Base-by-base conservation (phyloP, 2,329 filamentous ascomycete species). In the Hypoxylon sp. region DNA sequence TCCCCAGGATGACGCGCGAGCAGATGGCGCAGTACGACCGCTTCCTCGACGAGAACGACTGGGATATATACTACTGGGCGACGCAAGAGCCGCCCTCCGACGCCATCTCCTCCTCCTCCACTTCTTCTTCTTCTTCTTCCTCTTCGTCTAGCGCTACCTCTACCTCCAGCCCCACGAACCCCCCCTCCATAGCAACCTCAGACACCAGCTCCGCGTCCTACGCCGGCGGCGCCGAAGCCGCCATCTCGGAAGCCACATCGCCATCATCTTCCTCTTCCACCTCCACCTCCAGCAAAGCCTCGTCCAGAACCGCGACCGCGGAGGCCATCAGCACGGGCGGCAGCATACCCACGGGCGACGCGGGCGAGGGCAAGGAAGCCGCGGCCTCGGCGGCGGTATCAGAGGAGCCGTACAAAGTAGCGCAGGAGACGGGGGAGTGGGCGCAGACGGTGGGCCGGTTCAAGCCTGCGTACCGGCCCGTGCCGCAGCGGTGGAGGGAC, bases 31-130 rank as follows among this genome's bases (percentile, higher is more conserved):
- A 97, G 80, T 98, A 96, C 83, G 95, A 98, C 79, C 84, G 87
- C 28, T 97, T 99, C 84, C 89, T 99, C 62, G 96, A 99, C 81
- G 96, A 99, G 83, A 99, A 99, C 81, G 96, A 99, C 83, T 99
- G 96, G 96, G 96, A 99, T 79, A 98, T 99, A 68, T 99, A 99
- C 86, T 99, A 99, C 86, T 99, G 96, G 96, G 93, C 93, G 2
- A 99, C 96, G 14, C 96, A 99, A 81, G 90, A 93, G 74, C 85
- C 90, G 11, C 82, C 87, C 63, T 71, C 78, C 25, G 75, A 81
- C 68, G 14, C 67, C 65, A 25, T 68, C 64, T 23, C 60, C 32
- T 17, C 60, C 14, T n/a, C 63, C 13, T 21, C 64, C 25, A 14
- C 30, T 10, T 14, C 49, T 58, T 30, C 65, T 60, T 19, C 52